A percentile compares a stretch with the other conserved stretches of the same genome.
Conservation (phyloP, 495 filamentous ascomycete species). For the Venustampulla echinocandica region DNA sequence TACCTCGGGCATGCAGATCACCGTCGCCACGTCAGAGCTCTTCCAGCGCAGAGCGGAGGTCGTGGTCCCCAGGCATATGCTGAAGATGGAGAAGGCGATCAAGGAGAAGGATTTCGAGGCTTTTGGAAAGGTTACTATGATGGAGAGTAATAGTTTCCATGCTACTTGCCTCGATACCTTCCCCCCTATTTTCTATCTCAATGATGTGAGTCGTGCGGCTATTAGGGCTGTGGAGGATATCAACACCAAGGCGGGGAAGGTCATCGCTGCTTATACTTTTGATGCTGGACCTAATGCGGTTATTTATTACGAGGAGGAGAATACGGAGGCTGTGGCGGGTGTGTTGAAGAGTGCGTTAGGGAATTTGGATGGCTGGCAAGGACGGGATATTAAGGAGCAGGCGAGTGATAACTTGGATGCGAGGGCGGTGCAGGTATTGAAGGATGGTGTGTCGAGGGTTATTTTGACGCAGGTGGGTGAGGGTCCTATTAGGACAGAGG, state of each 20-base stretch:
- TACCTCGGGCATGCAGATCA: slow-evolving; percentile 94
- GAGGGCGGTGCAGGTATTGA: slow-evolving; percentile 49
- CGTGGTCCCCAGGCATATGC: slow-evolving; percentile 79
- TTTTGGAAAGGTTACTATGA: slow-evolving; percentile 91
- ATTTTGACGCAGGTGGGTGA: slow-evolving; percentile 90
- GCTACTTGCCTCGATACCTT: slow-evolving; percentile 88
- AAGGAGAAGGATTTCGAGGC: slow-evolving; percentile 63
- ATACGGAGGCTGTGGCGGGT: slow-evolving; percentile 61
- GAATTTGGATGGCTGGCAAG: slow-evolving; percentile 55
- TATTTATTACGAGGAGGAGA: slow-evolving; percentile 81
- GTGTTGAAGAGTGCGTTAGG: slow-evolving; percentile 52
- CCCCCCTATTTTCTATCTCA: slow-evolving; percentile 97
- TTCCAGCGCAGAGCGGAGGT: slow-evolving; percentile 62
- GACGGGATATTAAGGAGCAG: slow-evolving; percentile 35
- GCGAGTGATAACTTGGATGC: slow-evolving; percentile 45
- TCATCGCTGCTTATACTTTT: slow-evolving; percentile 88
- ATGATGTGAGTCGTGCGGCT: slow-evolving; percentile 78
- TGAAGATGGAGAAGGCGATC: slow-evolving; percentile 78
- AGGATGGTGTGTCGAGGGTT: slow-evolving; percentile 73
- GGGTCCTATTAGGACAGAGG: slow-evolving; percentile 70
- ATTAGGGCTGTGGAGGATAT: slow-evolving; percentile 82
- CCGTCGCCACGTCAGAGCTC: slow-evolving; percentile 75
- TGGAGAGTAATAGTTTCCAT: slow-evolving; percentile 94
- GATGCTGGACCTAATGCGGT: slow-evolving; percentile 97
- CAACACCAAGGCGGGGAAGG: slow-evolving; percentile 64